Evolutionary conservation across 2,329 filamentous ascomycete species (phyloP).

Genomic region (Annulohypoxylon truncatum): DNA sequence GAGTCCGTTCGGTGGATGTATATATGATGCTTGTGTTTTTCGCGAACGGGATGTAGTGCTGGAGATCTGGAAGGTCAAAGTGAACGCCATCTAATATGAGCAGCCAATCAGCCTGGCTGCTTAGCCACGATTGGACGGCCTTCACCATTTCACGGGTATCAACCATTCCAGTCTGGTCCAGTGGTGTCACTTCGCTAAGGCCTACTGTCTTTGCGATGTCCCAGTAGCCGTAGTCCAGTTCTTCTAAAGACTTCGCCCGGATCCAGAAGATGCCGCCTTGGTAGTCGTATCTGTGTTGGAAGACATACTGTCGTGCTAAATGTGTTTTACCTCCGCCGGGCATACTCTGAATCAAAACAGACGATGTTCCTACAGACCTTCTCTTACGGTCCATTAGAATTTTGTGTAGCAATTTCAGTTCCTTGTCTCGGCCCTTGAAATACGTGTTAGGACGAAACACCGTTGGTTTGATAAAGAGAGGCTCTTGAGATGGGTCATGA

Average conservation of each 20-base stretch:
- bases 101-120: slow-evolving; percentile 71
- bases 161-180: slow-evolving; percentile 53
- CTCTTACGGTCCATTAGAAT: slow-evolving; percentile 68
- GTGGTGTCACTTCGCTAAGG: slow-evolving; percentile 57
- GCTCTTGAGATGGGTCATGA: slow-evolving; percentile 40
- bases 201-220: slow-evolving; percentile 71
- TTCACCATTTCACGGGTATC: slow-evolving; percentile 63
- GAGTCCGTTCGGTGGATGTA: slow-evolving; percentile 72
- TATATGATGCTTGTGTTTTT: slow-evolving; percentile 74
- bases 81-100: slow-evolving; percentile 74
- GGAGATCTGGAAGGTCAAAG: slow-evolving; percentile 68
- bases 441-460: slow-evolving; percentile 69
- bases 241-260: slow-evolving; percentile 68
- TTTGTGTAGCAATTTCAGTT: slow-evolving; percentile 68
- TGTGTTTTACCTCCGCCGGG: slow-evolving; percentile 77
- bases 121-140: slow-evolving; percentile 71
- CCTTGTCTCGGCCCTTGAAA: slow-evolving; percentile 68
- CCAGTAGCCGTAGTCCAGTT: slow-evolving; percentile 72
- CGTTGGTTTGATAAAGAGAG: slow-evolving; percentile 59
- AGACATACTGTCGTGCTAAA: slow-evolving; percentile 75
- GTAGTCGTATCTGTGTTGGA: slow-evolving; percentile 67
- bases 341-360: slow-evolving; percentile 72
- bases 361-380: slow-evolving; percentile 67
- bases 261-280: slow-evolving; percentile 78
- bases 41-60: slow-evolving; percentile 72